Evolutionary conservation across 2,329 filamentous ascomycete genomes (phyloP), one percentile per base, ranked within the genome.

Genomic region (Fusarium domesticum): DNA sequence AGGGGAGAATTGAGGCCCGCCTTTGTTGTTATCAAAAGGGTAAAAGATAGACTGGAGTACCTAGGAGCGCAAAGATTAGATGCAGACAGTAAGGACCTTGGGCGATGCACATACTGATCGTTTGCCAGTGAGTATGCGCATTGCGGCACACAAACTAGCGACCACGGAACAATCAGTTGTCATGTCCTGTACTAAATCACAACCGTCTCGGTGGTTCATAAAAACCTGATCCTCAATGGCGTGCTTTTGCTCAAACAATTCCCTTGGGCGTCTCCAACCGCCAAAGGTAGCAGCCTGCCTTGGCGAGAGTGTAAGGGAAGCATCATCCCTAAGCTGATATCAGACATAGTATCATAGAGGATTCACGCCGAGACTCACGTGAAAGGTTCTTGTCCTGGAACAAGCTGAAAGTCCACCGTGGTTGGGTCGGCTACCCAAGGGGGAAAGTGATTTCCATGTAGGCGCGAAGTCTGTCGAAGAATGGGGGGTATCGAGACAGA

Each of bases 131-230:
- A 84, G 77, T 7, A 84, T 76, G 32, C 84, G 83, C 48, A 85
- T 83, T 18, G 81, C 84, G 18, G 91, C 90, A 63, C 91, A 96
- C 6, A 98, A 76, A 64, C 93, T 96, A 14, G 93, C 93, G 19
- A 98, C 92, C 4, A 98, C 92, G 2, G 93, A 97, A 63, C 93
- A 98, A 65, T 98, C 93, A 1, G 92, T 95, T 5, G 92, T 91
- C 47, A 95, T 83, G 66, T 98, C 93, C 67, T 98, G 93, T 3
- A 96, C 90, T 6, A 98, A 77, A 66, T 98, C 92, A 49, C 87
- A 82, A 12, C 78, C 75, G 7, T 74, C 69, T 6, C 69, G 67
- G 14, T 77, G 72, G 36, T 70, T 66, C 81, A 88, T 87, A 10
- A 78, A 69, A 12, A 74, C 44, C 12, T 64, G 57, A 17, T 60